Percentiles rank a stretch among this genome's conserved stretches.
Conservation (phyloP, 2,329 filamentous ascomycete species). For the Xylaria sp. region DNA sequence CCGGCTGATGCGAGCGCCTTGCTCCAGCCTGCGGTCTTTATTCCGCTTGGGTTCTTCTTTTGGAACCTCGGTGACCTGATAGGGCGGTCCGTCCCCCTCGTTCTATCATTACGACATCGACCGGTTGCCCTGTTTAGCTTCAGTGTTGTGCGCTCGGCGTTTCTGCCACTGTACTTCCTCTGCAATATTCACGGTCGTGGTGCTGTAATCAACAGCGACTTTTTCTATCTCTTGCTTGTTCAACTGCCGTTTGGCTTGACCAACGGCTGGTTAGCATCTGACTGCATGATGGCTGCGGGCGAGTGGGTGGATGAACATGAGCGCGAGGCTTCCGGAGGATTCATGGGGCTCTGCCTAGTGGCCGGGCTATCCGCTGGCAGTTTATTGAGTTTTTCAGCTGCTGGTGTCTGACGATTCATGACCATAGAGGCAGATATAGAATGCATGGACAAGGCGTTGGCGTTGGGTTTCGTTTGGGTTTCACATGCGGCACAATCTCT, state of each 20-base stretch:
- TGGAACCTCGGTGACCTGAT: conserved; percentile 92
- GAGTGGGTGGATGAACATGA: conserved; percentile 85
- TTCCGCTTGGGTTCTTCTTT: conserved; percentile 88
- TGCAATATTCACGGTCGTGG: conserved; percentile 87
- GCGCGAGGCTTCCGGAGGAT: conserved; percentile 87
- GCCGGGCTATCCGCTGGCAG: conserved; percentile 86
- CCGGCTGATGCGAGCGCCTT: conserved; percentile 62
- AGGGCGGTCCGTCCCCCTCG: conserved; percentile 75
- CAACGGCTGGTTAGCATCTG: conserved; percentile 88
- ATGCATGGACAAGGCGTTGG: conserved; percentile 34
- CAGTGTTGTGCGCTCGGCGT: conserved; percentile 71
- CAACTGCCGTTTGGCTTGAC: conserved; percentile 85
- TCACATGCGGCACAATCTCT: conserved; percentile 4
- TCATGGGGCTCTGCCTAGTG: conserved; percentile 94
- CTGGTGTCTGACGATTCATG: conserved; percentile 56
- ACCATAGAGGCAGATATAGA: conserved; percentile 20
- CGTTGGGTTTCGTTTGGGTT: conserved; percentile 21
- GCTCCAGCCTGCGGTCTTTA: conserved; percentile 80
- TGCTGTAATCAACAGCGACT: conserved; percentile 78
- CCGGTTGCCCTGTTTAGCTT: conserved; percentile 75
- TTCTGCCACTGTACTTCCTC: conserved; percentile 86
- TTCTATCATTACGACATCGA: conserved; percentile 64
- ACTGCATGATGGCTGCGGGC: conserved; percentile 89
- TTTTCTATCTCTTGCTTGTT: conserved; percentile 87
- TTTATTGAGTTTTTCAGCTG: conserved; percentile 82